Evolutionary conservation across 352 stramenopile species (phyloP).

Genomic region (Phytophthora vignae): DNA sequence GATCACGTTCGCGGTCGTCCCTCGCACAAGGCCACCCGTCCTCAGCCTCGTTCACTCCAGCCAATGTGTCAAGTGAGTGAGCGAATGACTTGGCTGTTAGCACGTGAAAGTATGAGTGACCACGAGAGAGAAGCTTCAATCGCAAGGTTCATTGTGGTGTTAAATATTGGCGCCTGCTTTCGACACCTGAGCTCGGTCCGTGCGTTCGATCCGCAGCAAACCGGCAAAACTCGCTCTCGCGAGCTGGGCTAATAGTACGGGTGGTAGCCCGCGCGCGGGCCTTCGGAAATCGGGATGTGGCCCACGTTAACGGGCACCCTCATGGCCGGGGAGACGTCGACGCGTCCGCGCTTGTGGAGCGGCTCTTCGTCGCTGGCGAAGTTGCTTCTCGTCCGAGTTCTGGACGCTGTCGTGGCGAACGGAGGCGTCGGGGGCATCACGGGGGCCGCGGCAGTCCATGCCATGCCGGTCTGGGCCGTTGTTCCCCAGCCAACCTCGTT

Average conservation of each 20-base stretch:
- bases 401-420: slow-evolving; percentile 18
- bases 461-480: slow-evolving; percentile 26
- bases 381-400: slow-evolving; percentile 40
- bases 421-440: slow-evolving; percentile 25
- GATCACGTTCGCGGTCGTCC: too few relatives aligned
- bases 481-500: slow-evolving; percentile 13
- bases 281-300: slow-evolving; percentile 26
- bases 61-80: too few relatives aligned
- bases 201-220: slow-evolving; percentile 39
- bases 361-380: slow-evolving; percentile 42
- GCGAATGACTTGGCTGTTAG: too few relatives aligned
- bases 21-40: too few relatives aligned
- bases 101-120: too few relatives aligned
- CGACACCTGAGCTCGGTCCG: slow-evolving; percentile 6
- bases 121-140: not conserved
- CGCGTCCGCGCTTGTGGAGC: slow-evolving; percentile 40
- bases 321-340: slow-evolving; percentile 34
- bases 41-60: too few relatives aligned
- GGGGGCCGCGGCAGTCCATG: slow-evolving; percentile 29
- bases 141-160: not conserved
- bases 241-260: slow-evolving; percentile 36
- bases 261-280: slow-evolving; percentile 18
- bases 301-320: slow-evolving; percentile 28
- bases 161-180: not conserved
- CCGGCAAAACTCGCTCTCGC: slow-evolving; percentile 5